A percentile compares a stretch with the other conserved stretches of the same genome.
phyloP scores from a whole-genome alignment of 2,329 filamentous ascomycete species.

The Sodiomyces alkalinus region DNA sequence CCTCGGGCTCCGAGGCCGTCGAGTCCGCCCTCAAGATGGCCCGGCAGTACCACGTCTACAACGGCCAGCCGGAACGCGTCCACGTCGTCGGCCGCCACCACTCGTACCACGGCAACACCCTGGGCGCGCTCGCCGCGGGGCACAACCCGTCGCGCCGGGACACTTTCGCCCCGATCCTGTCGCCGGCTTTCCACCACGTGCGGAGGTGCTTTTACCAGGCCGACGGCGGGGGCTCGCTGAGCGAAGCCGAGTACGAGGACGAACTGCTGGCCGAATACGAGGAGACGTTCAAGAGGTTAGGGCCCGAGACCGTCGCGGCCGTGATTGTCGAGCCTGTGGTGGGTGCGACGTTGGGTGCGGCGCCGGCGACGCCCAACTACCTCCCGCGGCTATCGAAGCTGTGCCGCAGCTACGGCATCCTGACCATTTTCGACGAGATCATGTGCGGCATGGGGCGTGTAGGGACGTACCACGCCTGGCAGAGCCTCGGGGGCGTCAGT shows the following conservation, averaged over 20 bases:
- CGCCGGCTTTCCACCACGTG: background rate
- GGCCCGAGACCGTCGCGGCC: background rate
- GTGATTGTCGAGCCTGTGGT: background rate
- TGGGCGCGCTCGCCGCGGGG: slow-evolving; percentile 17
- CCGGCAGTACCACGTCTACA: slow-evolving; percentile 29
- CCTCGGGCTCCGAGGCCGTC: slow-evolving; percentile 17
- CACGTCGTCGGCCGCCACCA: slow-evolving; percentile 28
- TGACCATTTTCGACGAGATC: background rate
- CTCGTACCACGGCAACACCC: slow-evolving; percentile 34
- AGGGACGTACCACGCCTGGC: slow-evolving; percentile 45
- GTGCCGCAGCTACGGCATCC: background rate
- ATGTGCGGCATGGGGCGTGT: slow-evolving; percentile 39
- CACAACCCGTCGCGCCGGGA: background rate
- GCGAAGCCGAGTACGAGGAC: background rate
- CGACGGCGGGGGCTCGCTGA: background rate
- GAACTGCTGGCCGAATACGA: background rate
- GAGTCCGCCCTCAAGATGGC: slow-evolving; percentile 32
- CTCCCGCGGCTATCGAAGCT: background rate
- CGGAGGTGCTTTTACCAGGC: background rate
- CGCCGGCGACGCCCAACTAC: background rate
- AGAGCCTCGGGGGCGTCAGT: slow-evolving; percentile 5
- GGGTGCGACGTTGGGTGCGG: background rate
- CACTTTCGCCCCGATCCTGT: background rate
- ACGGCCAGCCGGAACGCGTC: slow-evolving; percentile 17
- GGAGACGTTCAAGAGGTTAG: background rate